phyloP scores from a whole-genome alignment of 352 stramenopile species.

The Phytophthora ohioensis region DNA sequence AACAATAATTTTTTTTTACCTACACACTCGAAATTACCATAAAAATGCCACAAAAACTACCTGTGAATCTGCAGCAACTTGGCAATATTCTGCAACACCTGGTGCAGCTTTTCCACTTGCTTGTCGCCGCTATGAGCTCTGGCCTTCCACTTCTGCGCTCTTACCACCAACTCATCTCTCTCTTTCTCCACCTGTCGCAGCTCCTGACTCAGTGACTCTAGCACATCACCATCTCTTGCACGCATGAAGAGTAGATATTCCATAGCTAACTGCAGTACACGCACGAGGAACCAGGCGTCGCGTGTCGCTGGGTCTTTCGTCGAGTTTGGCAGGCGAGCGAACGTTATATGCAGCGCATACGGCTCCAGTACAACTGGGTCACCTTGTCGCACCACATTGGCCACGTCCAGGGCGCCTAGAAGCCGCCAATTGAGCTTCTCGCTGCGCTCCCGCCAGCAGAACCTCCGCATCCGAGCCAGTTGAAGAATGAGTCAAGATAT shows the following conservation, averaged over 20 bases:
- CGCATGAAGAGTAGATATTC: conserved; percentile 83
- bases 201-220: conserved; percentile 65
- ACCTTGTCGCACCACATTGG: conserved; percentile 57
- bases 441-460: conserved; percentile 81
- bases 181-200: conserved; percentile 53
- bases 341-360: conserved; percentile 78
- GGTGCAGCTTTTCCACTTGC: conserved; percentile 81
- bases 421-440: conserved; percentile 82
- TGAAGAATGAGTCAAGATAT: conserved; percentile 21
- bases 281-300: conserved; percentile 78
- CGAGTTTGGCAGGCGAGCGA: conserved; percentile 56
- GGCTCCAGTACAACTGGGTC: conserved; percentile 72
- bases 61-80: conserved; percentile 78
- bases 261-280: conserved; percentile 75
- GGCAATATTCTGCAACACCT: conserved; percentile 78
- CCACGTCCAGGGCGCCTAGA: conserved; percentile 57
- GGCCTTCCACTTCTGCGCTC: conserved; percentile 66
- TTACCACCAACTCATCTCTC: conserved; percentile 44
- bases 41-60: conserved; percentile 36
- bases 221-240: conserved; percentile 53
- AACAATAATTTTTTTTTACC: conserved; percentile 6
- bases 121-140: conserved; percentile 53
- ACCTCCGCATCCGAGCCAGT: conserved; percentile 46
- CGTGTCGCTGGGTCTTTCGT: conserved; percentile 34
- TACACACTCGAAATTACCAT: not conserved